phyloP scores from a whole-genome alignment of 306 rosid species.

The Gleditsia sinensis region DNA sequence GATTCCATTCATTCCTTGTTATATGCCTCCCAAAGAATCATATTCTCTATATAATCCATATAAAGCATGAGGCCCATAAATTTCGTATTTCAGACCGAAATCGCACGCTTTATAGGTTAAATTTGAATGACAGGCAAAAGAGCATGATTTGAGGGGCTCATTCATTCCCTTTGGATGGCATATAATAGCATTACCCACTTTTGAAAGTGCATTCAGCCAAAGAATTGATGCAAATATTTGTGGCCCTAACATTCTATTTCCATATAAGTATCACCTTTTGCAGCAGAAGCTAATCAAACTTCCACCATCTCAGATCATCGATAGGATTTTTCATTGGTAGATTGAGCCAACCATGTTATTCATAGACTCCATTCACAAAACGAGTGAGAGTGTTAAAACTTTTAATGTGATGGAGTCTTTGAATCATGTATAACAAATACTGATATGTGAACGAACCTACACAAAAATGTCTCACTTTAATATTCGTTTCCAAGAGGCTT shows the following conservation, averaged over 20 bases:
- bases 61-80: neutral
- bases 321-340: too few relatives aligned
- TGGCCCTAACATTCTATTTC: neutral
- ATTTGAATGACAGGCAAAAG: neutral
- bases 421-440: too few relatives aligned
- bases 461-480: too few relatives aligned
- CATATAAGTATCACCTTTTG: neutral
- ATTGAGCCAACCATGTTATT: too few relatives aligned
- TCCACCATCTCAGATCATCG: neutral
- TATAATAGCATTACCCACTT: neutral
- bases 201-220: neutral
- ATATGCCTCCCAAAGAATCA: slow-evolving; percentile 5
- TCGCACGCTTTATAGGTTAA: neutral
- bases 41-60: neutral
- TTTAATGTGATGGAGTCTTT: too few relatives aligned
- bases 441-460: too few relatives aligned
- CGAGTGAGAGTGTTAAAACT: too few relatives aligned
- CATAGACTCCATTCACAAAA: too few relatives aligned
- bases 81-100: neutral
- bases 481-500: too few relatives aligned
- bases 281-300: neutral
- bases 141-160: neutral
- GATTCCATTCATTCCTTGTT: neutral
- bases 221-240: neutral
- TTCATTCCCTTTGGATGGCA: neutral